phyloP scores from a whole-genome alignment of 1,284 basidiomycete species.

The Ceratobasidium sp. region DNA sequence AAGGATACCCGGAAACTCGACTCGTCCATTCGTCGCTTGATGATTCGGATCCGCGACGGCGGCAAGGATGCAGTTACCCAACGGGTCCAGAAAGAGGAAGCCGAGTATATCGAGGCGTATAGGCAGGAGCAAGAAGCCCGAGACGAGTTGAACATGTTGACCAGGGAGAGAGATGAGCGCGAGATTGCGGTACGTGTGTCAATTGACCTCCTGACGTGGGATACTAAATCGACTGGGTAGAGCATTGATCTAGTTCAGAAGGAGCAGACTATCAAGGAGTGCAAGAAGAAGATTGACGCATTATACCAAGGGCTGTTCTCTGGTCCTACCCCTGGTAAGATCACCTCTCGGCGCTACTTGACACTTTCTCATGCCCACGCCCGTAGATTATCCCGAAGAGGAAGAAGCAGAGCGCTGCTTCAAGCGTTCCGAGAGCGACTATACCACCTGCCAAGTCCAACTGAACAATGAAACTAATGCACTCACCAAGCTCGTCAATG shows the following conservation, averaged over 20 bases:
- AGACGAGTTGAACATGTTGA: slow-evolving; percentile 23
- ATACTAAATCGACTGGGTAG: not conserved
- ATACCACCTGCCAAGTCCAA: not conserved
- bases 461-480: slow-evolving; percentile 14
- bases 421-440: not conserved
- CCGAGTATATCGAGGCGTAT: slow-evolving; percentile 22
- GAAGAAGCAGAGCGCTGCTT: slow-evolving; percentile 18
- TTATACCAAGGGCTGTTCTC: slow-evolving; percentile 29
- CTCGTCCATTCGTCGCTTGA: slow-evolving; percentile 12
- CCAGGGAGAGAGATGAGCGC: slow-evolving; percentile 13
- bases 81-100: slow-evolving; percentile 15
- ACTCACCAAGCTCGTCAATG: slow-evolving; percentile 5
- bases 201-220: not conserved
- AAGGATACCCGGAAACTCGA: slow-evolving; percentile 25
- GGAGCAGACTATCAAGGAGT: not conserved
- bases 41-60: slow-evolving; percentile 15
- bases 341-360: not conserved
- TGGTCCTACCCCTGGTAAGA: slow-evolving; percentile 29
- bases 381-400: slow-evolving; percentile 30
- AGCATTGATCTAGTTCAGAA: slow-evolving; percentile 10
- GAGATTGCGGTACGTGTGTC: slow-evolving; percentile 11
- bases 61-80: slow-evolving; percentile 30
- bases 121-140: slow-evolving; percentile 16
- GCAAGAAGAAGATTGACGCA: slow-evolving; percentile 22
- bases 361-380: not conserved